Conservation (phyloP, 2,329 filamentous ascomycete genomes). For the Lomentospora prolificans region DNA sequence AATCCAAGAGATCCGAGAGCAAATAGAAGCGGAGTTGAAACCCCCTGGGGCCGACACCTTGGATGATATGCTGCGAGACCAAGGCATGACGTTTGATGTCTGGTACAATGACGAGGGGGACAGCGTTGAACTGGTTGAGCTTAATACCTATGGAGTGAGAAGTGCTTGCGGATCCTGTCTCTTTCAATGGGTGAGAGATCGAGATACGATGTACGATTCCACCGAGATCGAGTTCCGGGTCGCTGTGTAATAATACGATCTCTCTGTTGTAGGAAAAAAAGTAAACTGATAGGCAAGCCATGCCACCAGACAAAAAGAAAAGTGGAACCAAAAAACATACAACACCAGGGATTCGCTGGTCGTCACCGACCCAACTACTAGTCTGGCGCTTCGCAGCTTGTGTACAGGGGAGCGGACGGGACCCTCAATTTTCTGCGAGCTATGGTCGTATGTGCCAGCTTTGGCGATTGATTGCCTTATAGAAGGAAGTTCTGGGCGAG, state of each 20-base stretch:
- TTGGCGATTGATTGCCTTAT: no score
- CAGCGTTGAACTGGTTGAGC: constrained; percentile 26
- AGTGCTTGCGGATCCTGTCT: constrained; percentile 34
- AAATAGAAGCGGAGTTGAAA: not conserved
- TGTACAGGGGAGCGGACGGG: no score
- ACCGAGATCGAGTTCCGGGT: constrained; percentile 22
- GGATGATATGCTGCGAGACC: constrained; percentile 21
- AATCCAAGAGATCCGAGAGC: not conserved
- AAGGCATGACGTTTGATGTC: constrained; percentile 35
- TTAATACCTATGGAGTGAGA: constrained; percentile 33
- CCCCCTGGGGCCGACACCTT: constrained; percentile 12
- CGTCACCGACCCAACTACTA: no score
- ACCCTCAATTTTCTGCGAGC: no score
- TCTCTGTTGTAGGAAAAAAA: no score
- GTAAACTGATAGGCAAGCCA: no score
- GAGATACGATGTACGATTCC: constrained; percentile 24
- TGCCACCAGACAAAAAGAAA: no score
- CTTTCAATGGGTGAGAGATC: constrained; percentile 33
- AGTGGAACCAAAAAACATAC: no score
- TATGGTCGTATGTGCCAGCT: no score
- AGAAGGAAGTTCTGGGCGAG: no score
- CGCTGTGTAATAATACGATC: not conserved
- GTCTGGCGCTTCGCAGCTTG: no score
- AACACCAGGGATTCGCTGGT: no score
- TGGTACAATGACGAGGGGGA: constrained; percentile 21